These are phyloP conservation scores for Candolleomyces eurysporus DNA, from an alignment of 768 basidiomycete species.

Conservation along the genomic window DNA sequence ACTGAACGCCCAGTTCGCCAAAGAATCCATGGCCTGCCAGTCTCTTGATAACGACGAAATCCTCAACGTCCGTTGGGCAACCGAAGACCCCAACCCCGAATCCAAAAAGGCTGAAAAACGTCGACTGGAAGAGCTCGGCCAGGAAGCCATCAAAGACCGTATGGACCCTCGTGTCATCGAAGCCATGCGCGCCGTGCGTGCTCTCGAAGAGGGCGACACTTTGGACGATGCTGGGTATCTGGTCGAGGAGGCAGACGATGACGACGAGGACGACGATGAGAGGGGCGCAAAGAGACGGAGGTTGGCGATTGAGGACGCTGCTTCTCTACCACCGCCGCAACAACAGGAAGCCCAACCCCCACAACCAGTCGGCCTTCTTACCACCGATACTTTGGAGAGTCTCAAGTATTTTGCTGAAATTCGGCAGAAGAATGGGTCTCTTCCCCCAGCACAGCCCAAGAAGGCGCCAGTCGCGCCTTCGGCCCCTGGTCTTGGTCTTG, in stretches of 20 bases:
- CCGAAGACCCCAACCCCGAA: slow-evolving; percentile 95
- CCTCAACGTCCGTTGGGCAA: slow-evolving; percentile 98
- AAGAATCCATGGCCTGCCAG: slow-evolving; percentile 99
- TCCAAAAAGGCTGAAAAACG: slow-evolving; percentile 84
- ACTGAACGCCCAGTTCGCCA: slow-evolving; percentile 88
- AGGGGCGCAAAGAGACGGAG: slow-evolving; percentile 31
- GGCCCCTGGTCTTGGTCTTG: slow-evolving; percentile 54
- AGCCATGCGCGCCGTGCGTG: slow-evolving; percentile 81
- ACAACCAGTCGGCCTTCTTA: slow-evolving; percentile 62
- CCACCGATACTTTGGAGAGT: slow-evolving; percentile 82
- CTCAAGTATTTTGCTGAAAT: slow-evolving; percentile 91
- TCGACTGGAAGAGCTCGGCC: slow-evolving; percentile 79
- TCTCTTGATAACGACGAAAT: slow-evolving; percentile 97
- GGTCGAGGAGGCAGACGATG: slow-evolving; percentile 27
- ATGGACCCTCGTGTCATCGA: slow-evolving; percentile 90
- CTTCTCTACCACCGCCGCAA: no score
- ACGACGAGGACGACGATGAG: slow-evolving; percentile 19
- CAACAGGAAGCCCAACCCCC: slow-evolving; percentile 27
- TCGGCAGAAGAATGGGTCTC: slow-evolving; percentile 58
- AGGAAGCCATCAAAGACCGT: slow-evolving; percentile 78
- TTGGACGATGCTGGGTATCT: slow-evolving; percentile 41
- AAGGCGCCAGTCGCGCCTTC: slow-evolving; percentile 26
- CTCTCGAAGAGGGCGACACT: slow-evolving; percentile 78
- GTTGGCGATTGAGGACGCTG: slow-evolving; percentile 24
- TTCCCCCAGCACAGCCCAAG: slow-evolving; percentile 23